Percentiles rank a stretch among this genome's conserved stretches.
Evolutionary conservation across 1,284 basidiomycete genomes (phyloP).

Genomic region (Entoloma clypeatum): DNA sequence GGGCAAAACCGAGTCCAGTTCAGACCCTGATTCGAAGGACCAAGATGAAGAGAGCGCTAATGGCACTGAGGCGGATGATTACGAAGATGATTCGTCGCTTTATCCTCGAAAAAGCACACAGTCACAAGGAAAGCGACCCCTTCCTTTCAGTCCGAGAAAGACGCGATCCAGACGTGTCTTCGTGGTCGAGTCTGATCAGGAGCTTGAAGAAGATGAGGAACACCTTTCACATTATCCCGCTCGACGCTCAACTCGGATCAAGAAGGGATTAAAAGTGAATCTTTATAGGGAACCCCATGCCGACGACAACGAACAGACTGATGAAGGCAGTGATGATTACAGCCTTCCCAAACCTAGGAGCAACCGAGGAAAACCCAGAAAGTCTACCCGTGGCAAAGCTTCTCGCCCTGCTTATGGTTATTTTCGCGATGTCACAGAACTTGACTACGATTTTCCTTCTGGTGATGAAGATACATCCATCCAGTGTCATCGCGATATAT

Average conservation of each 20-base stretch:
- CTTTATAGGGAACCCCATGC: slow-evolving; percentile 28
- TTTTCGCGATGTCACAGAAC: slow-evolving; percentile 54
- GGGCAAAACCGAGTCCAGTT: too few species aligned
- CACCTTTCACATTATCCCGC: slow-evolving; percentile 21
- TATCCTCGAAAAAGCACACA: slow-evolving; percentile 27
- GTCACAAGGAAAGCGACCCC: slow-evolving; percentile 21
- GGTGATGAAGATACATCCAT: slow-evolving; percentile 56
- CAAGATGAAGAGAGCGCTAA: slow-evolving; percentile 23
- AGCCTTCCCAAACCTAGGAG: slow-evolving; percentile 20
- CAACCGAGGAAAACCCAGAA: slow-evolving; percentile 27
- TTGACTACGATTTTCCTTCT: slow-evolving; percentile 53
- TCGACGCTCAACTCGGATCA: slow-evolving; percentile 38
- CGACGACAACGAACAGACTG: slow-evolving; percentile 23
- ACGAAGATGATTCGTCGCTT: slow-evolving; percentile 23
- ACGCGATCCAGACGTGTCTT: slow-evolving; percentile 39
- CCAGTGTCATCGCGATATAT: slow-evolving; percentile 55
- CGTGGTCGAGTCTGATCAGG: slow-evolving; percentile 26
- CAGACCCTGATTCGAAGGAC: slow-evolving; percentile 26
- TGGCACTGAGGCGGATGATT: slow-evolving; percentile 20
- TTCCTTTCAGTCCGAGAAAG: slow-evolving; percentile 66
- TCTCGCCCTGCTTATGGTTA: slow-evolving; percentile 63
- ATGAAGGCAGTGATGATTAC: slow-evolving; percentile 30
- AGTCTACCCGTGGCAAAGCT: slow-evolving; percentile 35
- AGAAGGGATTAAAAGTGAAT: slow-evolving; percentile 33
- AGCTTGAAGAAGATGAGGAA: slow-evolving; percentile 39